Evolutionary conservation across 495 filamentous ascomycete genomes (phyloP).

Genomic region (Parathielavia hyrcaniae): DNA sequence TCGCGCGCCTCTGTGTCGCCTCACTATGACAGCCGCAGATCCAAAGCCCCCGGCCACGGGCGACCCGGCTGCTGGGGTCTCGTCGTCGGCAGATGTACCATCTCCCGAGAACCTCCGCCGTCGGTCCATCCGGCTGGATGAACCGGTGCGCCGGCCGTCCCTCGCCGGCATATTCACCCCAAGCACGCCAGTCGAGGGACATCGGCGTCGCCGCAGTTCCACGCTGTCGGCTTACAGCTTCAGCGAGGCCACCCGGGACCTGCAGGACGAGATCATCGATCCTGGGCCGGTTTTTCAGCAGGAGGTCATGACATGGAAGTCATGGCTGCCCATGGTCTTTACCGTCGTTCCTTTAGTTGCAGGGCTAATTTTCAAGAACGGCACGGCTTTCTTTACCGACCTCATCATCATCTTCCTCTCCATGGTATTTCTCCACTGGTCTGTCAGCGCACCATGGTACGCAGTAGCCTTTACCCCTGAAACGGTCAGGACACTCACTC

Average conservation of each 20-base stretch:
- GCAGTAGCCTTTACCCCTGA: conserved; percentile 4
- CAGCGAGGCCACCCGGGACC: conserved; percentile 57
- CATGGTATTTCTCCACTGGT: conserved; percentile 89
- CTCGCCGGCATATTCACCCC: neutral
- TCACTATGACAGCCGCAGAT: no score
- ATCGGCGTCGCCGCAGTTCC: conserved; percentile 58
- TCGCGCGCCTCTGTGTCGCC: no score
- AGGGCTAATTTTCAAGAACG: conserved; percentile 79
- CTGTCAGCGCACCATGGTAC: conserved; percentile 82
- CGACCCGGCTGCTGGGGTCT: no score
- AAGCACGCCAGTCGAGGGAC: conserved; percentile 16
- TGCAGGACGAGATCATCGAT: conserved; percentile 66
- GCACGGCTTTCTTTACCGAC: conserved; percentile 75
- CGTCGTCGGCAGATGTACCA: no score
- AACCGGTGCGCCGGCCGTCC: neutral
- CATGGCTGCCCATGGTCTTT: conserved; percentile 70
- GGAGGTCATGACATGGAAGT: conserved; percentile 45
- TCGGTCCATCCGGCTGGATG: neutral
- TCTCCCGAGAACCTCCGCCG: neutral
- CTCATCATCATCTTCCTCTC: conserved; percentile 70
- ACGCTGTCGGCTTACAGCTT: conserved; percentile 65
- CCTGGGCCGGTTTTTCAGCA: conserved; percentile 44
- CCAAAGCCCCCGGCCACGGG: no score
- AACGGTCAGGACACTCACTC: neutral
- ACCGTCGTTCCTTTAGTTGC: conserved; percentile 79